Base-by-base conservation (phyloP, 495 filamentous ascomycete species). In the Xylaria intraflava region DNA sequence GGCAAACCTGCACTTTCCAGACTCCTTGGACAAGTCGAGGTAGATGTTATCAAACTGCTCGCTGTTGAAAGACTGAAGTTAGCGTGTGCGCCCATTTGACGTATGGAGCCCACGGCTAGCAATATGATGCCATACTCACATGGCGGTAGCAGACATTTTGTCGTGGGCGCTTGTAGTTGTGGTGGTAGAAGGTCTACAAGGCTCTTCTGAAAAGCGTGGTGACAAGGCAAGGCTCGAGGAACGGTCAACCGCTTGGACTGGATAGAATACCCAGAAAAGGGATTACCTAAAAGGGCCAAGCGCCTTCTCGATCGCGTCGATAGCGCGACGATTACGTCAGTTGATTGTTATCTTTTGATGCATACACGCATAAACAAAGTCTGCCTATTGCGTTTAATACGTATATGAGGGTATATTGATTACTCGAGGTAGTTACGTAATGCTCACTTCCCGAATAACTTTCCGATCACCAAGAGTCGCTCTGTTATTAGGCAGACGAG, bases 31-130 rank as follows among this genome's bases (percentile, higher is more conserved):
- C 24, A 99, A 77, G 69, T 99, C 91, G 53, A 99, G 81, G 69
- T 93, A 87, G 73, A 96, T 95, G 65, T 87, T 88, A 63, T 97
- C 90, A 65, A 99, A 99, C 66, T 82, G 89, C 81, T 98, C 93
- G 51, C 78, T 82, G 38, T 58, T 40, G 12, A 30, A 3, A 29
- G 16, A 52, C 0, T 3, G 7, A 16, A 14, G 16, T 49, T 43
- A 49, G 45, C 19, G 24, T 27, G 12, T 29, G 24, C 30, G 35
- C 8, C 17, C 22, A 19, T 17, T 9, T 27, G 12, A 3, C 20
- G 0, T 39, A 29, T 23, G 39, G 27, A 29, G 27, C 27, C 27
- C 4, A 29, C 9, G 9, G 27, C 27, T 9, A 29, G 9, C 9
- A 29, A 29, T 29, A n/a, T n/a, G n/a, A n/a, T n/a, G n/a, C 14